Evolutionary conservation across 805 yeast species (phyloP), one percentile per base, ranked within the genome.

Genomic region (Isabelozyma heimii): DNA sequence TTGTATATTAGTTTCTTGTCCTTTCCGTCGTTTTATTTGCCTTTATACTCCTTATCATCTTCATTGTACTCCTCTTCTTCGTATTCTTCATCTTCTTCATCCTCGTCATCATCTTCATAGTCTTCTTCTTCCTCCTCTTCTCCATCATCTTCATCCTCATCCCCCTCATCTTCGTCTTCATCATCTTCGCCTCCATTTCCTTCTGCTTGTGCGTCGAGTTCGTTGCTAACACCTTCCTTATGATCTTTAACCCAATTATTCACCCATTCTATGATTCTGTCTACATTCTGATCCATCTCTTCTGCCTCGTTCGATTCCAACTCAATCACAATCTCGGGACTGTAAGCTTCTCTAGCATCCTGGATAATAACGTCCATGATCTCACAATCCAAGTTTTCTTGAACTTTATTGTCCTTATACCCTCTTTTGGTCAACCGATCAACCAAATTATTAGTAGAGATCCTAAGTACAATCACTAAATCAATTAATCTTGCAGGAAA

Each of bases 401-500:
- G 86, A 53, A 94, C 82, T 69, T 94, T 94, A 51, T 79, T 76
- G 52, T 89, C 86, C 47, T 85, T 82, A 63, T 94, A 94, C 6
- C 85, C 87, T 65, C 99, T 80, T 51, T 81, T 79, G 52, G 75
- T 73, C 56, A 94, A 73, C 58, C 99, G 77, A 46, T 90, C 96
- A 66, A 78, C 87, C 24, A 94, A 77, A 1, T 74, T 66, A 13
- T 83, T 70, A 59, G 88, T 90, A 60, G 88, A 87, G 42, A 96
- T 84, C 54, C 91, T 77, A 48, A 94, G 75, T 1, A 94, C 99
- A 38, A 91, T 87, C 5, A 94, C 98, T 52, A 94, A 75, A 66
- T 94, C 99, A 45, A 94, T 88, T 64, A 90, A 79, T 56, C 95
- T 74, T 63, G 91, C 98, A 1, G 98, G 98, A 62, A 94, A 92